Conservation (phyloP, 257 asterid genomes). For the Anisodus acutangulus region DNA sequence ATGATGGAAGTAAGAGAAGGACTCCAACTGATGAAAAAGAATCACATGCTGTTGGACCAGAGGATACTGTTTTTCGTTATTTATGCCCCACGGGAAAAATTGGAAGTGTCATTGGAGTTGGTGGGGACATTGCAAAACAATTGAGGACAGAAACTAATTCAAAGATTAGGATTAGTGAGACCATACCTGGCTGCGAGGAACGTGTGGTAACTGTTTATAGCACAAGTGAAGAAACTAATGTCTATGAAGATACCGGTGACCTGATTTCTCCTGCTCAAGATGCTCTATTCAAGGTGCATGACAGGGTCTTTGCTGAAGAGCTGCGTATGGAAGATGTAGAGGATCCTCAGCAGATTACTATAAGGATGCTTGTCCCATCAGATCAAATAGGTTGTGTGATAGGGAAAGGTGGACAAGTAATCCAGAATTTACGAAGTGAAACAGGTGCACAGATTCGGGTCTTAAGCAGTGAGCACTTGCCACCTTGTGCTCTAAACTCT, state of each 20-base stretch:
- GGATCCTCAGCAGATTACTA: conserved; percentile 55
- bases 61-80: conserved; percentile 77
- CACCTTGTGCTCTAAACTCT: conserved; percentile 85
- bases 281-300: conserved; percentile 85
- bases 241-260: conserved; percentile 53
- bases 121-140: conserved; percentile 87
- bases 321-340: conserved; percentile 52
- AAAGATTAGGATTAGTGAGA: conserved; percentile 78
- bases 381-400: conserved; percentile 64
- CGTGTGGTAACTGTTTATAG: conserved; percentile 87
- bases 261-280: conserved; percentile 78
- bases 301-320: conserved; percentile 69
- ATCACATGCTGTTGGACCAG: conserved; percentile 61
- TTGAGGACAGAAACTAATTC: conserved; percentile 82
- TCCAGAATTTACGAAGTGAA: conserved; percentile 57
- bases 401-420: conserved; percentile 61
- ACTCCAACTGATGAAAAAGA: conserved; percentile 68
- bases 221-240: conserved; percentile 70
- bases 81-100: conserved; percentile 78
- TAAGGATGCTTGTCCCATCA: conserved; percentile 58
- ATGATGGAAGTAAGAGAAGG: conserved; percentile 63
- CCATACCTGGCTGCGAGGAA: conserved; percentile 89
- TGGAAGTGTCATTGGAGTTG: conserved; percentile 87
- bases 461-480: conserved; percentile 78
- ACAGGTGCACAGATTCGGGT: conserved; percentile 83